Evolutionary conservation across 2,329 filamentous ascomycete species (phyloP), one percentile per base, ranked within the genome.

Genomic region (Ophiocordyceps robertsii): DNA sequence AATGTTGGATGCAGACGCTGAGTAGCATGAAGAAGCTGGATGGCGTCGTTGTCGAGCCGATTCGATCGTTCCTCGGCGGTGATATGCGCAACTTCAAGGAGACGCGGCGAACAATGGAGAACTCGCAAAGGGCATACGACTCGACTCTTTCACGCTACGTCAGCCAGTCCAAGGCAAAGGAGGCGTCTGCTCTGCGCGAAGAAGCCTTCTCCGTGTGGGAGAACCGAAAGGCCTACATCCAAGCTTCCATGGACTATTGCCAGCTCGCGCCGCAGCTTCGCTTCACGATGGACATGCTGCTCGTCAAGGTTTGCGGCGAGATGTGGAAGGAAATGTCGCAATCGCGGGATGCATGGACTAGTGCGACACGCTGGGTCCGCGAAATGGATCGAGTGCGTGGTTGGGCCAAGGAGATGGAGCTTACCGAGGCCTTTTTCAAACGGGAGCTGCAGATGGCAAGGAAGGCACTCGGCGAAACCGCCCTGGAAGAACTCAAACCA

Each of bases 181-280:
- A 98, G 61, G 77, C 90, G 0, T 95, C 88, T 0, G 77, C 88
- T 1, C 69, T 98, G 43, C 76, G 92, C 46, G 92, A 98, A 61
- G 92, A 98, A 62, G 92, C 92, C 1, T 98, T 98, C 55, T 82
- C 92, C 57, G 77, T 96, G 32, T 92, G 95, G 58, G 92, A 96
- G 67, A 84, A 86, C 21, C 78, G 90, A 45, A 93, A 92, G 56
- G 77, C 80, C 29, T 98, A 98, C 59, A 70, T 96, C 37, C 90
- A 88, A 58, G 84, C 89, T 1, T 89, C 86, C 13, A 80, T 98
- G 76, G 92, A 98, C 61, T 96, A 89, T 58, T 94, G 86, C 53
- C 78, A 92, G 50, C 74, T 87, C 51, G 86, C 85, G 1, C 89
- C 92, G 1, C 87, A 95, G 60, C 65, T 96, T 38, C 80, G 92